A percentile compares a stretch with the other conserved stretches of the same genome.
Evolutionary conservation across 371 early-diverging fungal genomes (phyloP).

Genomic region (Actinomucor elegans): DNA sequence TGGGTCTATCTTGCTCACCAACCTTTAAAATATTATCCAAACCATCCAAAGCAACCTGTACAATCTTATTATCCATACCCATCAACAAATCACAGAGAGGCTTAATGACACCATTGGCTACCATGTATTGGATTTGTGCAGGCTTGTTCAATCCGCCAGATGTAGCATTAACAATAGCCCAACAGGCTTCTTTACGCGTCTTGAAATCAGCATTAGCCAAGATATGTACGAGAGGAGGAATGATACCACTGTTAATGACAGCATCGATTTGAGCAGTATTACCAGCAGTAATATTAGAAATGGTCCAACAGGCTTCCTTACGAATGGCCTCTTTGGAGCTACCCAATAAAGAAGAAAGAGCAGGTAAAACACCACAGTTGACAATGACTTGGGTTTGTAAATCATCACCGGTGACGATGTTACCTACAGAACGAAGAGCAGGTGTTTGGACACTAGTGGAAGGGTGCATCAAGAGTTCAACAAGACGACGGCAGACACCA

Average conservation of each 20-base stretch:
- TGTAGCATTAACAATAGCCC: constrained; percentile 99
- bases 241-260: constrained; percentile 93
- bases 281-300: constrained; percentile 99
- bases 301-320: constrained; percentile 99
- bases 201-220: constrained; percentile 92
- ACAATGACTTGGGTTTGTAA: constrained; percentile 96
- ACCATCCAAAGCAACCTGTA: constrained; percentile 95
- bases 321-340: constrained; percentile 93
- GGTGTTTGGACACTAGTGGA: constrained; percentile 93
- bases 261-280: constrained; percentile 92
- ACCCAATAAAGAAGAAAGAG: constrained; percentile 79
- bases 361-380: constrained; percentile 85
- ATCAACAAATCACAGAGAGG: constrained; percentile 93
- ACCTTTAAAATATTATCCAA: constrained; percentile 97
- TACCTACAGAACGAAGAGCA: constrained; percentile 97
- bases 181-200: constrained; percentile 99
- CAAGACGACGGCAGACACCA: constrained; percentile 92
- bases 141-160: constrained; percentile 89
- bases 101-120: constrained; percentile 89
- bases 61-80: constrained; percentile 91
- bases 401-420: constrained; percentile 99
- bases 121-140: constrained; percentile 89
- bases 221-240: constrained; percentile 91
- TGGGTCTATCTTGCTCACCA: constrained; percentile 73
- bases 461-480: constrained; percentile 90